Evolutionary conservation across 352 stramenopile genomes (phyloP), one percentile per base, ranked within the genome.

Genomic region (Peronospora belbahrii): DNA sequence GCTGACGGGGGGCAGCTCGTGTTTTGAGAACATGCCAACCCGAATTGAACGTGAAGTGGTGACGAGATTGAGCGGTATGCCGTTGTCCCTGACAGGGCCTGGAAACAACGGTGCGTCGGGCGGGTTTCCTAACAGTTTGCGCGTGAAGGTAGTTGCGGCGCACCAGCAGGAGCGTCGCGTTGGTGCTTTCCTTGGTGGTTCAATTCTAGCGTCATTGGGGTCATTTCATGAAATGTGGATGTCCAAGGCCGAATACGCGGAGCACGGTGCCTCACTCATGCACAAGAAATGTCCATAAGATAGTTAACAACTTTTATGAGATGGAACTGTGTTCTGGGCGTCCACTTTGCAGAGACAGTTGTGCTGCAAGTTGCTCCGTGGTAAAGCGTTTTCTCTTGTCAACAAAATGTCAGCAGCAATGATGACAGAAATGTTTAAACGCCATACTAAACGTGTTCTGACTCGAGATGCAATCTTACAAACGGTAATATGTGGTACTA

Each of bases 151-250:
- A 13, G 56, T 92, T 5, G 75, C 81, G 0, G 71, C 78, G 6
- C 75, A 85, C 41, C 41, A 60, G 1, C 67, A 81, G 22, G 77
- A 92, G 47, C 74, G 81, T 27, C 77, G 70, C 22, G 63, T 89
- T 37, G 74, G 77, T 13, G 62, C 74, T 22, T 92, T 87, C 19
- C 48, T 99, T 15, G 96, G 96, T 40, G 96, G 95, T 5, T 98
- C 94, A 34, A 98, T 99, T 68, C 58, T 99, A 18, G 94, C 80
- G 10, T 98, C 90, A 24, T 74, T 99, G 36, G 94, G 92, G 10
- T 98, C 87, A 24, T 99, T 99, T 74, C 88, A 98, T 59, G 91
- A 98, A 53, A 99, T 99, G 95, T 99, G 95, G 95, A 96, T 99
- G 56, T 97, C 92, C 25, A 98, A 97, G 67, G 78, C 81, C n/a